A percentile compares a stretch with the other conserved stretches of the same genome.
phyloP scores from a whole-genome alignment of 257 asterid genomes.

The Solanum gracilifrons region DNA sequence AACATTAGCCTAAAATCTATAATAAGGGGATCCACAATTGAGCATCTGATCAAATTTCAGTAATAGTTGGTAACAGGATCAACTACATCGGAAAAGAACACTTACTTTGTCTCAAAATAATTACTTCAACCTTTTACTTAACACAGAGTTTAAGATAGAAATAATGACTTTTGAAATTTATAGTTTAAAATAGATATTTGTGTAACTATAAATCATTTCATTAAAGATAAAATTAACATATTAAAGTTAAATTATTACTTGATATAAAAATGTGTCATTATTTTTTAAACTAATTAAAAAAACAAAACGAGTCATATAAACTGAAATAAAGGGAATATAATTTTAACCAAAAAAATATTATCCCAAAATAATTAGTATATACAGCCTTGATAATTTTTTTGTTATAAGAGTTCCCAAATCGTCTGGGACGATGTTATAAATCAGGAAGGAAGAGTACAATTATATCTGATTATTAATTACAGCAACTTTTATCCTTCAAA shows the following conservation, averaged over 20 bases:
- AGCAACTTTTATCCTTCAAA: not conserved
- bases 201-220: no score
- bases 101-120: not conserved
- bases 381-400: not conserved
- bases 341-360: not conserved
- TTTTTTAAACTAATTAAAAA: no score
- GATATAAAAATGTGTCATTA: no score
- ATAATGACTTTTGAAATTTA: not conserved
- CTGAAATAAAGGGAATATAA: no score
- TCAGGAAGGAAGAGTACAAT: not conserved
- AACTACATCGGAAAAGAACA: not conserved
- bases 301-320: not conserved
- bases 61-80: not conserved
- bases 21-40: not conserved
- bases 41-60: not conserved
- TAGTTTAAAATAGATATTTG: no score
- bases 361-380: not conserved
- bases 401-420: not conserved
- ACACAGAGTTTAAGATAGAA: no score
- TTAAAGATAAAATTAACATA: no score
- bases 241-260: no score
- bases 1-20: not conserved
- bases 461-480: not conserved
- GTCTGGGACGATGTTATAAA: not conserved
- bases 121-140: no score